Conservation (phyloP, 2,329 filamentous ascomycete genomes). For the Aphanocladium album region DNA sequence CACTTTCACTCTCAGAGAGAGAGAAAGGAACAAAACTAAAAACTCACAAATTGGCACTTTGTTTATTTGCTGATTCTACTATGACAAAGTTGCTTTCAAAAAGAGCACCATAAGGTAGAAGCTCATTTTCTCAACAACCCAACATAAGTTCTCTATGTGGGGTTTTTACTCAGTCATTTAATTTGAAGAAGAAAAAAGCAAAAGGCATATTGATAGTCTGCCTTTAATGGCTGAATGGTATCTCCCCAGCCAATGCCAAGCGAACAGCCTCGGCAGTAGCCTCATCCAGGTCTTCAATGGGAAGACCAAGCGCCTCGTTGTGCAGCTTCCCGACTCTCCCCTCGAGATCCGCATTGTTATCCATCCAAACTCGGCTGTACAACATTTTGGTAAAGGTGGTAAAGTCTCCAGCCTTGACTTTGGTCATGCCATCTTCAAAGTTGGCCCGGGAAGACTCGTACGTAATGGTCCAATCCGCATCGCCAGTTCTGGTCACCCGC, state of each 20-base stretch:
- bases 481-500: conserved; percentile 50
- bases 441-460: conserved; percentile 42
- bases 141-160: no score
- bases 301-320: conserved; percentile 49
- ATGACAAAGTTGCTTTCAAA: no score
- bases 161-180: no score
- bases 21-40: no score
- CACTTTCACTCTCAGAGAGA: no score
- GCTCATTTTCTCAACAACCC: no score
- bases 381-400: conserved; percentile 42
- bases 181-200: no score
- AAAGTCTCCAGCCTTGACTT: conserved; percentile 35
- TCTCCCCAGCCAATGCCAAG: background rate
- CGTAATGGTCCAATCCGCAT: conserved; percentile 54
- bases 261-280: conserved; percentile 30
- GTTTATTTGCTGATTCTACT: no score
- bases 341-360: conserved; percentile 31
- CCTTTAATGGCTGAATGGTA: conserved; percentile 18
- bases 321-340: conserved; percentile 26
- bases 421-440: conserved; percentile 38
- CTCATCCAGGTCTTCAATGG: conserved; percentile 50
- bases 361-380: conserved; percentile 48
- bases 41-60: no score
- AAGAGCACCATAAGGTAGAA: no score
- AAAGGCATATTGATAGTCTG: no score